phyloP scores from a whole-genome alignment of 2,329 filamentous ascomycete genomes.

The Colletotrichum caudatum region DNA sequence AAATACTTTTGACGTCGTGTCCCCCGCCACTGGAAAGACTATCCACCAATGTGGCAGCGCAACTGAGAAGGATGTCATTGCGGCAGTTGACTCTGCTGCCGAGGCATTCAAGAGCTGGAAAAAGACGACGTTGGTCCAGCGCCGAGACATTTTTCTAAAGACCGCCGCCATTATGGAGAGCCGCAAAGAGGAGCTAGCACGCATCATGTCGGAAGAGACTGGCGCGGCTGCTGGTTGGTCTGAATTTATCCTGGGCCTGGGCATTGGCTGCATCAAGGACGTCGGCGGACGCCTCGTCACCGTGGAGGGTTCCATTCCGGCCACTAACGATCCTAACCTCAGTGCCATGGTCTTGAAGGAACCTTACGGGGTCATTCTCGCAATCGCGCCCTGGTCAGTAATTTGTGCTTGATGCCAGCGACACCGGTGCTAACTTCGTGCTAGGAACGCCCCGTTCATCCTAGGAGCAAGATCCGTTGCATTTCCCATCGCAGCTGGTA shows the following conservation, averaged over 20 bases:
- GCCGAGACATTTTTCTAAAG: conserved; percentile 72
- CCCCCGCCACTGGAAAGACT: conserved; percentile 64
- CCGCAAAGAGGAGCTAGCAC: conserved; percentile 64
- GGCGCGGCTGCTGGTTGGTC: conserved; percentile 46
- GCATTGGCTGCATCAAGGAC: conserved; percentile 52
- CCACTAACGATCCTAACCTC: conserved; percentile 57
- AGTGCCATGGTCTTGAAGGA: conserved; percentile 73
- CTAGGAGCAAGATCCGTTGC: conserved; percentile 66
- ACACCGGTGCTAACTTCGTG: conserved; percentile 23
- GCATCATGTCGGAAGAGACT: conserved; percentile 63
- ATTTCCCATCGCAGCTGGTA: conserved; percentile 80
- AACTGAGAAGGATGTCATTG: conserved; percentile 63
- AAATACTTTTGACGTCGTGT: conserved; percentile 67
- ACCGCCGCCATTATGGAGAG: conserved; percentile 69
- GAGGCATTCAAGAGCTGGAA: conserved; percentile 74
- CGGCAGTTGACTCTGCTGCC: conserved; percentile 62
- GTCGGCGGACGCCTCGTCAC: conserved; percentile 53
- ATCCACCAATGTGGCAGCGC: conserved; percentile 68
- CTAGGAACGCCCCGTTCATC: conserved; percentile 69
- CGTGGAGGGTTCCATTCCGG: conserved; percentile 50
- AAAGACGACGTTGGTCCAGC: conserved; percentile 65
- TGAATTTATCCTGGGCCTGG: conserved; percentile 51
- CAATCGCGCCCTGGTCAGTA: conserved; percentile 83
- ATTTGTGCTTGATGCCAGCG: background rate
- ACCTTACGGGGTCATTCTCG: conserved; percentile 82